Base-by-base conservation (phyloP, 306 rosid species). In the Quercus engelmannii region DNA sequence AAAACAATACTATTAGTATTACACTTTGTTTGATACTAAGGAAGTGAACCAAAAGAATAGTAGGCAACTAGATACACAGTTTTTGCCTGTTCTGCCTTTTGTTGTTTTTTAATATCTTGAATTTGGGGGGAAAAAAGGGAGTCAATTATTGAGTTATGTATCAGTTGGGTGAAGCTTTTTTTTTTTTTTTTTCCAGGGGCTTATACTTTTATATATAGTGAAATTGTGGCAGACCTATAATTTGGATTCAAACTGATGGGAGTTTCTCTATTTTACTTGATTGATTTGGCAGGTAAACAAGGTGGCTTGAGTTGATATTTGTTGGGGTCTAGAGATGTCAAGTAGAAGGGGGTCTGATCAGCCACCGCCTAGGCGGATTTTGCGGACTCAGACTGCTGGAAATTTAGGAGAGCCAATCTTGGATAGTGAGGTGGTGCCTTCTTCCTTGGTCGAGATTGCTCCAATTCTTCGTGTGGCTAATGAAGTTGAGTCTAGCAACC, bases 401-500 rank as follows among this genome's bases (percentile, higher is more conserved):
- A 88, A 87, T 82, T 84, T 89, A 56, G 89, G 93, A 17, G 98
- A 92, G 75, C 88, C 98, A 4, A 86, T 88, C 78, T 80, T 95
- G 90, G 98, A 92, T 83, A 95, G 99, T 85, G 99, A 95, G 80
- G 97, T 91, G 61, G 99, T 95, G 76, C 99, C 99, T 76, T 95
- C 99, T 7, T 91, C 97, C 0, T 86, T 94, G 6, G 91, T 85
- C 21, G 97, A 94, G 61, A 87, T 94, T 54, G 97, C 97, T 79
- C 97, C 99, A 69, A 92, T 94, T 74, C 97, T 95, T 23, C 97
- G 99, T 64, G 99, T 95, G 79, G 99, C 99, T 59, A 95, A 95
- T 78, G 99, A 95, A 87, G 94, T 95, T 1, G 99, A 95, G 86
- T 87, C 88, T 55, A 80, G 88, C 86, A 89, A 92, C 75, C 81